Evolutionary conservation across 495 filamentous ascomycete species (phyloP).

Genomic region (Bryoglossum gracile): DNA sequence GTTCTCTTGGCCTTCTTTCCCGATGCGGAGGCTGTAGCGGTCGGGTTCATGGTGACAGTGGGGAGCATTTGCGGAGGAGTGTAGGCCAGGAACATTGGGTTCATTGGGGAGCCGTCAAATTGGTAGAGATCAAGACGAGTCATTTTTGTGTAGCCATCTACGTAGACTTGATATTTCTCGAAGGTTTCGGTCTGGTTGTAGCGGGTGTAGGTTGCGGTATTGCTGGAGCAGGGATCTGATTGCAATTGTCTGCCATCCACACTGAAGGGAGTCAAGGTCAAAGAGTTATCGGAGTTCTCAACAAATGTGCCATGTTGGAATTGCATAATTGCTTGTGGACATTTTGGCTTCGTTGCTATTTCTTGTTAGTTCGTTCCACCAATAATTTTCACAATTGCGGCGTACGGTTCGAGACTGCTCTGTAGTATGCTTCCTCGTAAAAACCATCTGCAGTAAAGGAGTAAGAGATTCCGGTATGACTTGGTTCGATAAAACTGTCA

Average conservation of each 20-base stretch:
- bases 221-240: conserved; percentile 57
- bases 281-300: conserved; percentile 47
- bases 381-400: conserved; percentile 12
- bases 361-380: conserved; percentile 7
- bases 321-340: conserved; percentile 65
- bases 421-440: conserved; percentile 70
- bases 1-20: conserved; percentile 23
- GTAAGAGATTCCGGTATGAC: conserved; percentile 70
- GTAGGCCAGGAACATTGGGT: conserved; percentile 67
- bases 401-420: conserved; percentile 67
- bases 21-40: conserved; percentile 29
- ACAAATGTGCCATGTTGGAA: conserved; percentile 61
- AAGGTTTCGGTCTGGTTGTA: conserved; percentile 58
- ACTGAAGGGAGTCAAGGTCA: conserved; percentile 54
- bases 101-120: conserved; percentile 60
- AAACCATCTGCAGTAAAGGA: conserved; percentile 67
- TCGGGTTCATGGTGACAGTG: conserved; percentile 59
- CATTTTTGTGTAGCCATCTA: conserved; percentile 55
- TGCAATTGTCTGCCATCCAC: conserved; percentile 67
- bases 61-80: conserved; percentile 70
- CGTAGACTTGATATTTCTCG: conserved; percentile 54
- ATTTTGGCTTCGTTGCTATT: conserved; percentile 53
- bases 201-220: conserved; percentile 51
- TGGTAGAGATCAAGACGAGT: conserved; percentile 58
- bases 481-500: conserved; percentile 62